Evolutionary conservation across 352 stramenopile genomes (phyloP).

Genomic region (Phytophthora brassicae): DNA sequence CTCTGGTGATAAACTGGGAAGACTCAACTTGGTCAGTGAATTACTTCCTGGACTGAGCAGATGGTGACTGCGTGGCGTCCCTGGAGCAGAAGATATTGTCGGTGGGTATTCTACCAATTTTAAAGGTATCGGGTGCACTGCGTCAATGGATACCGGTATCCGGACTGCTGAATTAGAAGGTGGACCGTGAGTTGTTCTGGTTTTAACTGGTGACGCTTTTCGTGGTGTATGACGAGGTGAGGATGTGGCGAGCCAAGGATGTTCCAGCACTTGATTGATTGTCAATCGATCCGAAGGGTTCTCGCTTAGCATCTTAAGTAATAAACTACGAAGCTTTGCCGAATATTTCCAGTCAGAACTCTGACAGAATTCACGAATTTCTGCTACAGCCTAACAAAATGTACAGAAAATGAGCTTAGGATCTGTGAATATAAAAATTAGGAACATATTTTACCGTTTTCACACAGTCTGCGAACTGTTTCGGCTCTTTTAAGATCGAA

Average conservation of each 20-base stretch:
- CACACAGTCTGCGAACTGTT: conserved; percentile 47
- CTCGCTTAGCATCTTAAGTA: conserved; percentile 48
- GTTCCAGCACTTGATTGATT: conserved; percentile 48
- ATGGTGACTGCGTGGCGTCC: conserved; percentile 10
- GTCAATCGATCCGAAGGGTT: conserved; percentile 40
- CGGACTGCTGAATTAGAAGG: conserved; percentile 2
- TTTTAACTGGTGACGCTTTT: conserved; percentile 20
- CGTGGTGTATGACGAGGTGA: too few species aligned
- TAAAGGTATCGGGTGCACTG: conserved; percentile 8
- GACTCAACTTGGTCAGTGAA: conserved; percentile 35
- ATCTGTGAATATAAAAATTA: too few species aligned
- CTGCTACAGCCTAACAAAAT: conserved; percentile 39
- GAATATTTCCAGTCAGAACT: conserved; percentile 54
- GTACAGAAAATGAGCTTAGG: too few species aligned
- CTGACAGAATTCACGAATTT: conserved; percentile 34
- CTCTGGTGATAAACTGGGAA: conserved; percentile 62
- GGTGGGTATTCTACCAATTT: neutral
- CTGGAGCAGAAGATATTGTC: conserved; percentile 3
- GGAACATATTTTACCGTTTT: conserved; percentile 35
- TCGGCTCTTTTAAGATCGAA: conserved; percentile 67
- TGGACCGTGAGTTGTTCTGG: conserved; percentile 5
- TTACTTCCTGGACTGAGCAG: conserved; percentile 1
- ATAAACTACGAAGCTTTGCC: conserved; percentile 35
- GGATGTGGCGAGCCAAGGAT: conserved; percentile 45
- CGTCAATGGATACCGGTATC: conserved; percentile 1